Conservation (phyloP, 1,139 yeast species). For the Suhomyces yuchorum region DNA sequence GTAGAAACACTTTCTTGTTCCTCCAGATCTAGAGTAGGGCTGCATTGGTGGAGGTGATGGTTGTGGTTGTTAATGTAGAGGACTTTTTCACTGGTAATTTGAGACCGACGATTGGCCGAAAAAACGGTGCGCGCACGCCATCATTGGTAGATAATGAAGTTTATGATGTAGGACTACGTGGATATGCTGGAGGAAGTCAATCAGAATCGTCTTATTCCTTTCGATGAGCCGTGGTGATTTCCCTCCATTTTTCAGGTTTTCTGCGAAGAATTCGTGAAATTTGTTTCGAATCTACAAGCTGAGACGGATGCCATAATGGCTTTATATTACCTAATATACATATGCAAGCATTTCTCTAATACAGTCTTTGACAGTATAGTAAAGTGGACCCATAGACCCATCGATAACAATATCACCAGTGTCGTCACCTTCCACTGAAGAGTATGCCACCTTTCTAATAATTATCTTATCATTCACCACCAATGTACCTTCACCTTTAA, state of each 20-base stretch:
- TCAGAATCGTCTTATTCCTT: too few species aligned
- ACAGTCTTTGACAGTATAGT: slow-evolving; percentile 75
- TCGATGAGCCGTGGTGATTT: too few species aligned
- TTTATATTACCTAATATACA: slow-evolving; percentile 36
- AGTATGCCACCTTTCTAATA: slow-evolving; percentile 65
- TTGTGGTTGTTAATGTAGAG: not conserved
- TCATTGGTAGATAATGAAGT: too few species aligned
- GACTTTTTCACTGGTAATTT: slow-evolving; percentile 9
- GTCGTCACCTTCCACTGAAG: slow-evolving; percentile 43
- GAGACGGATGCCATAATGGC: not conserved
- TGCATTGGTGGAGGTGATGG: slow-evolving; percentile 33
- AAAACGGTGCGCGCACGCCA: slow-evolving; percentile 10
- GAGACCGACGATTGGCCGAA: slow-evolving; percentile 13
- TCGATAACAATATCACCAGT: slow-evolving; percentile 86
- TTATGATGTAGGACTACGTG: too few species aligned
- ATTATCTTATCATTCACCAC: slow-evolving; percentile 81
- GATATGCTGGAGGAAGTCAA: too few species aligned
- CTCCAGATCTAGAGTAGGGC: slow-evolving; percentile 53
- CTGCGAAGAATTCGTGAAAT: too few species aligned
- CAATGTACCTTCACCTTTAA: slow-evolving; percentile 89
- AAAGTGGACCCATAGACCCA: slow-evolving; percentile 75
- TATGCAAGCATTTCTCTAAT: slow-evolving; percentile 82
- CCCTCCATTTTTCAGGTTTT: too few species aligned
- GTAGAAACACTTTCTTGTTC: slow-evolving; percentile 53
- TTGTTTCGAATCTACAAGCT: not conserved